A percentile compares a stretch with the other conserved stretches of the same genome.
phyloP scores from a whole-genome alignment of 148 eudicot genomes.

The Rhododendron molle region DNA sequence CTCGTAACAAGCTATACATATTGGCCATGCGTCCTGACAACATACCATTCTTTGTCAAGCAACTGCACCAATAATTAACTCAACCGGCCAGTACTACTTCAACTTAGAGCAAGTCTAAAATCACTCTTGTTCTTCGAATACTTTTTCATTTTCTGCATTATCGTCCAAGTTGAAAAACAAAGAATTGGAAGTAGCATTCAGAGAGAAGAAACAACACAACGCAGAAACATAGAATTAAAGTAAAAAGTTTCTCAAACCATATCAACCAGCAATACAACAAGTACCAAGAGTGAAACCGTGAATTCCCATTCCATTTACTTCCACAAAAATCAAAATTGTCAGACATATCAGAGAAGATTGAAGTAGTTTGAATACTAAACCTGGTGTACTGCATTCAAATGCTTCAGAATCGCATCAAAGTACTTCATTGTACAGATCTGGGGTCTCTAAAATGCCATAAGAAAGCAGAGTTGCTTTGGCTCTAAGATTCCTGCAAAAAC shows the following conservation, averaged over 20 bases:
- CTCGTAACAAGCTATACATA: not conserved
- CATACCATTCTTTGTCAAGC: not conserved
- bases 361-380: slow-evolving; percentile 24
- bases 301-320: not conserved
- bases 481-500: slow-evolving; percentile 55
- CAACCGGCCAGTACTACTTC: not conserved
- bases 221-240: not conserved
- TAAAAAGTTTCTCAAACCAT: not conserved
- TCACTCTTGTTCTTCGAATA: not conserved
- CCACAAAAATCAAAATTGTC: not conserved
- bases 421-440: slow-evolving; percentile 65
- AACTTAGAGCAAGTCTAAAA: not conserved
- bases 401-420: slow-evolving; percentile 54
- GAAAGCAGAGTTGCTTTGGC: slow-evolving; percentile 34
- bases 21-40: not conserved
- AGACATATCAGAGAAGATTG: not conserved
- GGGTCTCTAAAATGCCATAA: slow-evolving; percentile 33
- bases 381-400: slow-evolving; percentile 55
- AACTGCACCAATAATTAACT: not conserved
- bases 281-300: not conserved
- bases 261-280: not conserved
- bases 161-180: not conserved
- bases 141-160: not conserved
- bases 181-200: not conserved
- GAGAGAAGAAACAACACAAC: not conserved